Base-by-base conservation (phyloP, 805 yeast genomes). In the Limtongia smithiae region DNA sequence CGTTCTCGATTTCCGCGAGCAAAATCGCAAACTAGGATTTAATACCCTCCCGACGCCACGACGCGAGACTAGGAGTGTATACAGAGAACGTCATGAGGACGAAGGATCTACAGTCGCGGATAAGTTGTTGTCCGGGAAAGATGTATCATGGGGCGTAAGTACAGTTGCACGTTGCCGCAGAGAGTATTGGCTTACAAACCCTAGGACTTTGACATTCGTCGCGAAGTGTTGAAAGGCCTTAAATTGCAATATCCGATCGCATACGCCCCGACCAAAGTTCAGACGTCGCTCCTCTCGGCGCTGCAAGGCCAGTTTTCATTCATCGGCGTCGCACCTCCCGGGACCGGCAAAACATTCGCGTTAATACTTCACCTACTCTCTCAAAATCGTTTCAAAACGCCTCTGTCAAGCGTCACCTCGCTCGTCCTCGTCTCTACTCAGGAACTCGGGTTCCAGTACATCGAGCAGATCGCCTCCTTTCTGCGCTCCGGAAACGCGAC, bases 301-400 rank as follows among this genome's bases (percentile, higher is more conserved):
- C 40, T 54, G 4, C 49, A 41, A n/a, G 24, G 43, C 12, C 36
- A 39, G 11, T 14, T 15, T 5, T 64, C 69, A 1, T 58, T 63
- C 18, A 28, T 64, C 3, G 65, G 60, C 15, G 50, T 57, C 14
- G 60, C 68, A 1, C 51, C 58, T 1, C 62, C 70, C 2, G 68
- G 68, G 9, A 40, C 68, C 3, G 73, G 73, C 1, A 68, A 66
- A 45, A 60, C 71, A 1, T 46, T 63, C 14, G 69, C 69, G 3
- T 50, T 61, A 1, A 51, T 55, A 1, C 46, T 70, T 8, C 55
- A 59, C n/a, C 37, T 62, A 18, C 52, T 65, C 20, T 56, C 66
- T 2, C 27, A 27, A 15, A 51, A 57, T 6, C 37, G 41, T 17
- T 41, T 43, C 38, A 31, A 48, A 15, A 28, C 47, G 37, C 47